A percentile compares a stretch with the other conserved stretches of the same genome.
phyloP scores from a whole-genome alignment of 352 stramenopile genomes.

The Phytophthora agathidicida region DNA sequence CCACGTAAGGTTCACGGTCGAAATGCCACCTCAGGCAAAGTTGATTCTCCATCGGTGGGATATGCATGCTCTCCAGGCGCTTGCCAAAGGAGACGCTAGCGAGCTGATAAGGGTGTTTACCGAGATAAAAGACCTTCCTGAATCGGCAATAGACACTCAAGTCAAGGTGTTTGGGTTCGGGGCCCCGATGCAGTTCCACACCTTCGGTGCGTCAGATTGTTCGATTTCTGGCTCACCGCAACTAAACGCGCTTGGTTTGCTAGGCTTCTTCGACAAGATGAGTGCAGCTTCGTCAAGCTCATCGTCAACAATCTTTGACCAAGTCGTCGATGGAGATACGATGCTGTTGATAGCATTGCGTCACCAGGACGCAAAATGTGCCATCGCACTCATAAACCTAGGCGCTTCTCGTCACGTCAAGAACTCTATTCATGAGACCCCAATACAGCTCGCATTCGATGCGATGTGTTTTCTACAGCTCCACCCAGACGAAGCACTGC shows the following conservation, averaged over 20 bases:
- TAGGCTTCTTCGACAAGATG: constrained; percentile 62
- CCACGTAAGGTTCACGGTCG: too few species aligned
- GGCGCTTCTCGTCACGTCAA: constrained; percentile 34
- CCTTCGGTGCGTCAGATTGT: constrained; percentile 39
- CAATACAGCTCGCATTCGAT: constrained; percentile 45
- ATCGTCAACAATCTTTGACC: constrained; percentile 39
- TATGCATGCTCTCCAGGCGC: constrained; percentile 62
- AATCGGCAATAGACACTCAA: constrained; percentile 37
- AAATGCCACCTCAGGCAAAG: constrained; percentile 18
- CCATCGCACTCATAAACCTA: constrained; percentile 36
- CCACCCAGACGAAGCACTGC: constrained; percentile 8
- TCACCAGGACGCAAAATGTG: constrained; percentile 39
- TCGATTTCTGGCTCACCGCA: too few species aligned
- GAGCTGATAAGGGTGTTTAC: constrained; percentile 49
- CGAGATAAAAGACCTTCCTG: constrained; percentile 35
- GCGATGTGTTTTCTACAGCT: constrained; percentile 39
- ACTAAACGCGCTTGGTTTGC: background rate
- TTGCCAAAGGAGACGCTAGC: constrained; percentile 33
- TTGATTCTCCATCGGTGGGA: constrained; percentile 58
- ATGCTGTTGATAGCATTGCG: constrained; percentile 59
- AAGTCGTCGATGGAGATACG: constrained; percentile 53
- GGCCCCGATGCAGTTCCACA: constrained; percentile 54
- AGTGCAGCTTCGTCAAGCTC: background rate
- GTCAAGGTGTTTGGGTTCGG: constrained; percentile 52
- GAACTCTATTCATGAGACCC: constrained; percentile 40